A percentile compares a stretch with the other conserved stretches of the same genome.
These are phyloP conservation scores for Primulina eburnea DNA, from an alignment of 257 asterid species.

Conservation along the genomic window DNA sequence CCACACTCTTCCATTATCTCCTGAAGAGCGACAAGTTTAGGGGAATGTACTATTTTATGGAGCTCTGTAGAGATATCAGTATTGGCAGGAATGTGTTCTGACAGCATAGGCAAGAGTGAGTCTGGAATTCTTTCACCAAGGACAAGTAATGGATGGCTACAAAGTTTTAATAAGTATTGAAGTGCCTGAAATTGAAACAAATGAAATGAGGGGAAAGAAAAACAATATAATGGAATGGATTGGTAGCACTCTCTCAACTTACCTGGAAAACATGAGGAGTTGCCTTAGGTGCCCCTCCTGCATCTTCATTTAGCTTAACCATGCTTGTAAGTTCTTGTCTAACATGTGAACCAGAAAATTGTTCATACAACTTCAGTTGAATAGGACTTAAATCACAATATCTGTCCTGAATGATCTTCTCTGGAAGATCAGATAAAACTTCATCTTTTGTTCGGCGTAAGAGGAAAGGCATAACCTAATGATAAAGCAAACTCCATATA, in stretches of 20 bases:
- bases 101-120: slow-evolving; percentile 56
- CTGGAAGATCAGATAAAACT: slow-evolving; percentile 96
- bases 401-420: slow-evolving; percentile 97
- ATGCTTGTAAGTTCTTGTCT: slow-evolving; percentile 78
- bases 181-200: slow-evolving; percentile 67
- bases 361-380: slow-evolving; percentile 86
- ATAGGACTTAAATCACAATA: slow-evolving; percentile 95
- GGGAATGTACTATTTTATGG: slow-evolving; percentile 85
- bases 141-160: slow-evolving; percentile 97
- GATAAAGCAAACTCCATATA: slow-evolving; percentile 22
- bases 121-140: slow-evolving; percentile 79
- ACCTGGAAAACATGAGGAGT: slow-evolving; percentile 99
- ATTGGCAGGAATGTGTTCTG: slow-evolving; percentile 72
- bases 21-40: slow-evolving; percentile 93
- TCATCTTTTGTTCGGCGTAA: slow-evolving; percentile 96
- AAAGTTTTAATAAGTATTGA: slow-evolving; percentile 89
- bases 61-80: slow-evolving; percentile 70
- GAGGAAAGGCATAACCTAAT: slow-evolving; percentile 96
- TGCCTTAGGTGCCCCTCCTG: slow-evolving; percentile 72
- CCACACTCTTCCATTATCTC: slow-evolving; percentile 99
- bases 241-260: slow-evolving; percentile 18
- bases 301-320: slow-evolving; percentile 72
- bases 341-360: slow-evolving; percentile 92
- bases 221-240: not conserved
- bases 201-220: slow-evolving; percentile 26